Base-by-base conservation (phyloP, 306 rosid genomes). In the Nissolia schottii region DNA sequence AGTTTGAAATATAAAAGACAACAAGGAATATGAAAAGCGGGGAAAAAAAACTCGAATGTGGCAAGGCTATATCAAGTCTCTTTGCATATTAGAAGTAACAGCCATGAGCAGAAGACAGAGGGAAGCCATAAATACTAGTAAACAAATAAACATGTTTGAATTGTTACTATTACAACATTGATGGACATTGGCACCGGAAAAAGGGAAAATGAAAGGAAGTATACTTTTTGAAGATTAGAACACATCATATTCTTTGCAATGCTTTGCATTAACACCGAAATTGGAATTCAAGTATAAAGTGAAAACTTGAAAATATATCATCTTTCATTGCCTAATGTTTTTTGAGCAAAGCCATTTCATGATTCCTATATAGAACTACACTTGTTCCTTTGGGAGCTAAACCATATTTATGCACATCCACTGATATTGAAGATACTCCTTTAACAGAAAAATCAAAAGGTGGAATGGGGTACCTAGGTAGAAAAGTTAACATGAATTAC, bases 371-470 rank as follows among this genome's bases (percentile, higher is more conserved):
- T n/a, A n/a, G n/a, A n/a, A n/a, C n/a, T n/a, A n/a, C n/a, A n/a
- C n/a, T n/a, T n/a, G n/a, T n/a, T n/a, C n/a, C n/a, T n/a, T n/a
- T n/a, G n/a, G n/a, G n/a, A n/a, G n/a, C n/a, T n/a, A n/a, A n/a
- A n/a, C n/a, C n/a, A n/a, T n/a, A n/a, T n/a, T n/a, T n/a, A n/a
- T n/a, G n/a, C n/a, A n/a, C n/a, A n/a, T n/a, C n/a, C n/a, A n/a
- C n/a, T n/a, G n/a, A n/a, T n/a, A n/a, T n/a, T n/a, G n/a, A n/a
- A n/a, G n/a, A n/a, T n/a, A n/a, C n/a, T n/a, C 98, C 98, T 84
- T 81, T 68, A n/a, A 93, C 96, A 55, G 98, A 84, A 79, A 93
- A 93, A 81, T 93, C 97, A 69, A 70, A 90, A 57, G 97, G 90
- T 69, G 93, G 93, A 80, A 93, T 82, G 2, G 83, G 64, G 82